These are phyloP conservation scores for Pichia sp. DNA, from an alignment of 1,139 yeast species.

Conservation along the genomic window DNA sequence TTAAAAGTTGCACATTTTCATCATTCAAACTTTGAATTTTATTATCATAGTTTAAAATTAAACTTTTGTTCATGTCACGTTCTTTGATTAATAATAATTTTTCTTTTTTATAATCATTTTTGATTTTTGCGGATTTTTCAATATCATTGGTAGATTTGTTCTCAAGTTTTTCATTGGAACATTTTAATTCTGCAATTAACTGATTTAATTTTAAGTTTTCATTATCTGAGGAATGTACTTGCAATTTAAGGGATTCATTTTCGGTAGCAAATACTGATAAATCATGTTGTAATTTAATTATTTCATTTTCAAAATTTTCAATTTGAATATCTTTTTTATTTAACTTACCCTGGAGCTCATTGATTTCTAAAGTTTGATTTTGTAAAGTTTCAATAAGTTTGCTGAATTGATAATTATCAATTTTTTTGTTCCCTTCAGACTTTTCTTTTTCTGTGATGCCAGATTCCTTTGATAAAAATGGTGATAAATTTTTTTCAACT, in stretches of 20 bases:
- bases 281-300: conserved; percentile 8
- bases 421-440: too few relatives aligned
- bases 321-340: conserved; percentile 1
- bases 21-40: conserved; percentile 1
- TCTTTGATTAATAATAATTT: conserved; percentile 5
- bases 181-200: background rate
- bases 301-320: conserved; percentile 4
- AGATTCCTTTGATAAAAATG: background rate
- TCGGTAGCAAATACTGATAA: conserved; percentile 4
- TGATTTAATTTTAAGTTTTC: background rate
- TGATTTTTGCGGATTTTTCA: background rate
- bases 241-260: background rate
- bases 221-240: background rate
- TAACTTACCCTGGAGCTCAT: conserved; percentile 1
- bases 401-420: too few relatives aligned
- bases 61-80: conserved; percentile 3
- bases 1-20: conserved; percentile 1
- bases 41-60: conserved; percentile 2
- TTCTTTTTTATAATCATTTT: conserved; percentile 5
- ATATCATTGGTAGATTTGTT: background rate
- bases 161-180: background rate
- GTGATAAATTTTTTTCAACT: conserved; percentile 4
- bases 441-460: too few relatives aligned
- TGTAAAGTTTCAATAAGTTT: background rate
- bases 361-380: conserved; percentile 1